These are phyloP conservation scores for Thraustotheca clavata DNA, from an alignment of 352 stramenopile genomes.

Conservation along the genomic window DNA sequence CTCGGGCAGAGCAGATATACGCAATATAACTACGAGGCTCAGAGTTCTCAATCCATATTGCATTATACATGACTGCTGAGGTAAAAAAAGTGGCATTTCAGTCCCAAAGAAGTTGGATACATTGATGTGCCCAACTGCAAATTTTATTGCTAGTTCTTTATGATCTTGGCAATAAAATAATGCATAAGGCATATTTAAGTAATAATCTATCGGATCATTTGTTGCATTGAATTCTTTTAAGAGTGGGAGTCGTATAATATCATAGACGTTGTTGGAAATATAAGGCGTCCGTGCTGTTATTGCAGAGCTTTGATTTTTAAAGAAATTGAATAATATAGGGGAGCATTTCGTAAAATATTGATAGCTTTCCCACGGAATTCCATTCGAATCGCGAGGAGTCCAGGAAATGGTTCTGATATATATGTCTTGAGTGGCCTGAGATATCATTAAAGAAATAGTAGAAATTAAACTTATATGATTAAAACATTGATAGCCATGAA, in stretches of 20 bases:
- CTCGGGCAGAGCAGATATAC: background rate
- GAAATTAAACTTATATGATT: background rate
- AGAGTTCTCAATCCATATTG: background rate
- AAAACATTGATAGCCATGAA: too few species aligned
- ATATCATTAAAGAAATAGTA: background rate
- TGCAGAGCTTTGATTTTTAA: background rate
- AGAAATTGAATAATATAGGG: background rate
- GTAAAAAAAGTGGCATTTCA: too few species aligned
- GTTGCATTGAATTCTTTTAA: background rate
- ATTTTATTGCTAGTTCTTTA: background rate
- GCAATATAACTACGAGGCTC: background rate
- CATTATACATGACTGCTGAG: background rate
- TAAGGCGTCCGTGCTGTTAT: background rate
- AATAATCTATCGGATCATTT: background rate
- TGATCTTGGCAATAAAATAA: background rate
- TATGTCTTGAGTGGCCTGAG: background rate
- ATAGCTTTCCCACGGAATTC: background rate
- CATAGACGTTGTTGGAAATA: background rate
- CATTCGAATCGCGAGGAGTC: background rate
- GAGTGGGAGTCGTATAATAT: background rate
- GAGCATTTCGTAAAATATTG: background rate
- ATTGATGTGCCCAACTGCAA: background rate
- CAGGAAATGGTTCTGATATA: background rate
- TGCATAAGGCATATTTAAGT: background rate
- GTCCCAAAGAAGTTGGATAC: background rate